Evolutionary conservation across 1,284 basidiomycete species (phyloP), one percentile per base, ranked within the genome.

Genomic region (Trichosporon coremiiforme): DNA sequence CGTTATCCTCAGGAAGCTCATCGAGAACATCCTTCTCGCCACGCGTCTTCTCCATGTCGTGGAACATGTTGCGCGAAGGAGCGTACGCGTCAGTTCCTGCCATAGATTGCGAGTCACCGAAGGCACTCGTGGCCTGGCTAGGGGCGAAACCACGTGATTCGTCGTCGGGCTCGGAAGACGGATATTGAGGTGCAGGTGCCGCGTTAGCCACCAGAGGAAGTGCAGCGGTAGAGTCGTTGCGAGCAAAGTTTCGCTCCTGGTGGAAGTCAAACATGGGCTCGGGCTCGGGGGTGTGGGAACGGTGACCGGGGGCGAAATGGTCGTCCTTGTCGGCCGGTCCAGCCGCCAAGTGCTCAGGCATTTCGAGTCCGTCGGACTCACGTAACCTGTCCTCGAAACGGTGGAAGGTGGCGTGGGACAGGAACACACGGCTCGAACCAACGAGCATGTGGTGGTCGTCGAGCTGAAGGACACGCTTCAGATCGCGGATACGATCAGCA

Each of bases 41-140:
- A 10, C 65, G 64, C n/a, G 87, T 90, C 74, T 89, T 90, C 75
- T 91, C 90, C 7, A 89, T 86, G 72, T 89, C 90, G 71, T 90
- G 89, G 87, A 98, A 98, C 93, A 97, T 96, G 77, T 97, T 96
- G 22, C 93, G 86, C 0, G 93, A 95, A 0, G 94, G 95, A 0
- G 94, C 94, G 77, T 98, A 98, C 0, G 90, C 91, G 77, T 95
- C 94, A 1, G 92, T 92, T 6, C 92, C 93, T 62, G 91, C 89
- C 75, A 91, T 90, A 0, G 91, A 94, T 65, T 87, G 86, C 0
- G 89, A 87, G 64, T 94, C 93, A 69, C 93, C 92, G 50, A 89
- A 87, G 67, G 90, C 87, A 71, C 89, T 90, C 29, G 74, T 77
- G 0, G 90, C 86, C 55, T 89, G 87, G 77, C 90, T 92, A 3